These are phyloP conservation scores for Aegilops bicornis DNA, from an alignment of 176 grass and related monocot genomes.

Conservation along the genomic window DNA sequence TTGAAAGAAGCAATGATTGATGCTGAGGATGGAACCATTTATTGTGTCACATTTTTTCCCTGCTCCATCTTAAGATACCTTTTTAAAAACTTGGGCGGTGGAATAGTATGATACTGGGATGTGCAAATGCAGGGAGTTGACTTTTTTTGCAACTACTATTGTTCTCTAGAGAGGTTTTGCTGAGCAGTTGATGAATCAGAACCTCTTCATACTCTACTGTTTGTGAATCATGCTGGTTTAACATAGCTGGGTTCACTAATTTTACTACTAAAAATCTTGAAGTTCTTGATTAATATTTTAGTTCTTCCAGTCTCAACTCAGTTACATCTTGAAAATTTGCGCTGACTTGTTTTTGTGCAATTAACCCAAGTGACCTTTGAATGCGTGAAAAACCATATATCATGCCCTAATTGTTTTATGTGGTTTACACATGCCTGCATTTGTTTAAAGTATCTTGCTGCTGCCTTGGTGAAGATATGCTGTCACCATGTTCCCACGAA, in stretches of 20 bases:
- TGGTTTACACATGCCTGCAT: slow-evolving; percentile 35
- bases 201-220: neutral
- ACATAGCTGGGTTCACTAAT: neutral
- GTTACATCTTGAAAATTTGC: neutral
- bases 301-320: neutral
- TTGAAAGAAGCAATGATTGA: slow-evolving; percentile 36
- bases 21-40: slow-evolving; percentile 12
- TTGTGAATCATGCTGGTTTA: slow-evolving; percentile 1
- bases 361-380: neutral
- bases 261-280: neutral
- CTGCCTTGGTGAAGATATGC: slow-evolving; percentile 29
- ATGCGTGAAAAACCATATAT: slow-evolving; percentile 1
- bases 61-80: neutral
- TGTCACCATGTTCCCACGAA: slow-evolving; percentile 40
- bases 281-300: neutral
- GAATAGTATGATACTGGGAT: slow-evolving; percentile 9
- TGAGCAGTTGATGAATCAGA: neutral
- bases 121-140: neutral
- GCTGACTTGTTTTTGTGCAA: neutral
- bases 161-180: neutral
- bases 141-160: neutral
- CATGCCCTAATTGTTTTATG: slow-evolving; percentile 23
- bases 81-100: neutral
- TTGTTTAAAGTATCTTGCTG: slow-evolving; percentile 41
- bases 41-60: slow-evolving; percentile 7